Conservation (phyloP, 805 yeast species). For the Candida manassasensis region DNA sequence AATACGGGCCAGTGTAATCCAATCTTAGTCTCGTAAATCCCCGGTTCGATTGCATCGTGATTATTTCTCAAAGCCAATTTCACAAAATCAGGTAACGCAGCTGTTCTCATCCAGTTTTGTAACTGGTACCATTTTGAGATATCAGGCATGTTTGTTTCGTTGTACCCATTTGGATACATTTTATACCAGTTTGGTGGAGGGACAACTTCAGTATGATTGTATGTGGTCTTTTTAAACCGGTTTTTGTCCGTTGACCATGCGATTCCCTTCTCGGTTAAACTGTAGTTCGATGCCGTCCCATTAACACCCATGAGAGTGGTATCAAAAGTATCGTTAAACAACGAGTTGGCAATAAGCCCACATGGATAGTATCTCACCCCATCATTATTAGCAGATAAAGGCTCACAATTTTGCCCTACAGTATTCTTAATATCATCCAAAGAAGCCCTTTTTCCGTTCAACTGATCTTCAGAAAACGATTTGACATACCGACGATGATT, state of each 20-base stretch:
- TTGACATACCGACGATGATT: constrained; percentile 43
- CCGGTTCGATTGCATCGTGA: constrained; percentile 47
- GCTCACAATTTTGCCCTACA: constrained; percentile 43
- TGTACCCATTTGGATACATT: constrained; percentile 40
- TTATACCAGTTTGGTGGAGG: constrained; percentile 47
- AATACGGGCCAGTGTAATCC: constrained; percentile 79
- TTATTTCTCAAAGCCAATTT: constrained; percentile 59
- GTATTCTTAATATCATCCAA: constrained; percentile 31
- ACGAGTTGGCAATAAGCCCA: constrained; percentile 76
- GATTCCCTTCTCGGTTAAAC: constrained; percentile 35
- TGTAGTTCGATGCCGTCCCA: constrained; percentile 28
- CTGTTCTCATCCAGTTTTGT: constrained; percentile 45
- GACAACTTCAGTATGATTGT: constrained; percentile 31
- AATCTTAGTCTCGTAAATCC: constrained; percentile 58
- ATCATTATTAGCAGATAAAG: constrained; percentile 29
- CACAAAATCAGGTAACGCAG: constrained; percentile 38
- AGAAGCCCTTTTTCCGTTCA: constrained; percentile 37
- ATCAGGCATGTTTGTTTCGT: constrained; percentile 39
- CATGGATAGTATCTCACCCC: constrained; percentile 70
- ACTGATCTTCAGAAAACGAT: constrained; percentile 41
- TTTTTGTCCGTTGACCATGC: constrained; percentile 38
- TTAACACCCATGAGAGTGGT: constrained; percentile 32
- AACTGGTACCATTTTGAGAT: constrained; percentile 40
- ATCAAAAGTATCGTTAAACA: constrained; percentile 67
- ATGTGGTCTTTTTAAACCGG: constrained; percentile 39